Evolutionary conservation across 192 early-diverging fungal species (phyloP).

Genomic region (Chytriomyces sp.): DNA sequence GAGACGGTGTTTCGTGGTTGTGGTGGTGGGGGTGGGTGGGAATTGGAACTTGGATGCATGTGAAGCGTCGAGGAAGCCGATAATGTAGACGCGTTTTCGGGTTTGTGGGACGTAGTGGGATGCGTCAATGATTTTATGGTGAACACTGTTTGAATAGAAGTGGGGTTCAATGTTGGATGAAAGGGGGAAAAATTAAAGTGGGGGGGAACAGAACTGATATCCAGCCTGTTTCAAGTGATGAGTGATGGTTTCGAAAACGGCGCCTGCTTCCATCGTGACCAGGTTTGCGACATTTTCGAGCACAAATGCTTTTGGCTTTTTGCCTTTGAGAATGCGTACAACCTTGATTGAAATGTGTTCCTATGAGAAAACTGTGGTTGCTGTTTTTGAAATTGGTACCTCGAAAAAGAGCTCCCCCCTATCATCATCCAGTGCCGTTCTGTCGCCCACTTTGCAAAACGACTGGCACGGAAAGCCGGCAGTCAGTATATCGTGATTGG

Average conservation of each 20-base stretch:
- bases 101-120: constrained; percentile 15
- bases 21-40: background rate
- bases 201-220: background rate
- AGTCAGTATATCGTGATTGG: constrained; percentile 17
- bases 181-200: background rate
- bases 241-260: constrained; percentile 12
- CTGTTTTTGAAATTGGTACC: background rate
- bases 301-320: constrained; percentile 20
- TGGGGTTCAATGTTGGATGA: background rate
- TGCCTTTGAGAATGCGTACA: constrained; percentile 22
- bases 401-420: constrained; percentile 27
- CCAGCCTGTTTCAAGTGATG: constrained; percentile 4
- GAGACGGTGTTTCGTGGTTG: background rate
- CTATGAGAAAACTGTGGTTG: background rate
- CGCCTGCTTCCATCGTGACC: constrained; percentile 22
- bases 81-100: constrained; percentile 23
- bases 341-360: background rate
- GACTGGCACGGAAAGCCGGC: constrained; percentile 26
- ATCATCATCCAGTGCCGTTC: constrained; percentile 11
- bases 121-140: constrained; percentile 22
- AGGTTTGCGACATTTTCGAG: constrained; percentile 22
- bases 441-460: constrained; percentile 20
- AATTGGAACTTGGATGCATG: background rate
- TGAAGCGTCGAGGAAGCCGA: background rate
- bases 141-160: background rate